phyloP scores from a whole-genome alignment of 1,284 basidiomycete genomes.

The Trichosporon ovoides region DNA sequence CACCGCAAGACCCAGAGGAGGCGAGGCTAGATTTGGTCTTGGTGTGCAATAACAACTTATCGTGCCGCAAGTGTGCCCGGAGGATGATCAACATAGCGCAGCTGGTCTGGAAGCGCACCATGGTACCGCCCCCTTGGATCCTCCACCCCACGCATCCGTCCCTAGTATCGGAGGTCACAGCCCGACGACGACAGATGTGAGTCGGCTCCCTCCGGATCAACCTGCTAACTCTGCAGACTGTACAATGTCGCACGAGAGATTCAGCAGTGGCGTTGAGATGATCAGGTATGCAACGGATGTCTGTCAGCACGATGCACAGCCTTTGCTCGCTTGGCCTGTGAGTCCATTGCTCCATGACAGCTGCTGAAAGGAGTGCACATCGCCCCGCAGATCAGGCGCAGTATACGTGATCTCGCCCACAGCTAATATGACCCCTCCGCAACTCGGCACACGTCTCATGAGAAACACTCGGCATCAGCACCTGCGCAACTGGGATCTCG shows the following conservation, averaged over 20 bases:
- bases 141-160: not conserved
- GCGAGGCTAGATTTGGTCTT: not conserved
- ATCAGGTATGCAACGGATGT: too few relatives aligned
- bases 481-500: too few relatives aligned
- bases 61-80: not conserved
- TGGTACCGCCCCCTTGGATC: not conserved
- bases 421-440: too few relatives aligned
- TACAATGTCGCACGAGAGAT: not conserved
- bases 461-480: too few relatives aligned
- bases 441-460: too few relatives aligned
- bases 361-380: too few relatives aligned
- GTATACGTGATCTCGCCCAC: too few relatives aligned
- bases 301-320: too few relatives aligned
- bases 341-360: too few relatives aligned
- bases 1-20: not conserved
- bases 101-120: not conserved
- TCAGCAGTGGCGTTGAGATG: not conserved
- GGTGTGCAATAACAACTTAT: not conserved
- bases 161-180: not conserved
- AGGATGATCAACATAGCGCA: not conserved
- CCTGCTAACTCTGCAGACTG: not conserved
- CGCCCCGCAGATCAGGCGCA: too few relatives aligned
- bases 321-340: too few relatives aligned
- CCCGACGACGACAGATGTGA: not conserved
- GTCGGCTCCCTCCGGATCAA: not conserved